Base-by-base conservation (phyloP, 78 protist species). In the Dictyostelium purpureum region DNA sequence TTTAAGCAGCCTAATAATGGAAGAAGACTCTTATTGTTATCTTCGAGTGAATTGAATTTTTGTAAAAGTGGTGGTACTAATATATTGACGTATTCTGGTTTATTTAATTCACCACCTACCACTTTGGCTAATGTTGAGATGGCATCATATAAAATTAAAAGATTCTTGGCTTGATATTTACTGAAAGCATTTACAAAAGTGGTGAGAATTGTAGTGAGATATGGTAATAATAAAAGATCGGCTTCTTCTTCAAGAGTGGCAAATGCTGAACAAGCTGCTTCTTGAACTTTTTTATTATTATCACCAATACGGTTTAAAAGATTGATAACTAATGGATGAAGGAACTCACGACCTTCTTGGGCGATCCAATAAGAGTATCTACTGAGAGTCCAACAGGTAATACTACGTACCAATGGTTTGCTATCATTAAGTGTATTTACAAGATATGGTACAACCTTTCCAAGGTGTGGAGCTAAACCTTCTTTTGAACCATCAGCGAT, bases 331-430 rank as follows among this genome's bases (percentile, higher is more conserved):
- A 93, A 35, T n/a, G 57, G 45, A 19, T 43, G 47, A 7, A 93
- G 37, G 59, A 57, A 37, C 28, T 42, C 37, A 18, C 31, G 40
- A 6, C 43, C 47, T 26, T 77, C 88, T 7, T 21, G 33, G 1
- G 87, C 45, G 18, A 94, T 65, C 93, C 93, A 94, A 45, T 56
- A 16, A 26, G 74, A 38, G 83, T 94, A 94, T 28, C 98, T 75
- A 63, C 94, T 77, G 37, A 97, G 75, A 4, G 98, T 93, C 98
- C 98, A 97, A 88, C 98, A 97, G n/a, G 97, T 88, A 35, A 97
- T 97, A 73, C 79, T 31, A 14, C 97, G 81, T 5, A 97, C 83
- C 35, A 97, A 90, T 52, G 97, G 94, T 67, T 94, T 87, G 19
- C 89, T 87, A 61, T 95, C 93, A 82, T 87, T 56, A 37, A 95